Percentiles rank a stretch among this genome's conserved stretches.
Conservation (phyloP, 2,329 filamentous ascomycete genomes). For the Exophiala calicioides region DNA sequence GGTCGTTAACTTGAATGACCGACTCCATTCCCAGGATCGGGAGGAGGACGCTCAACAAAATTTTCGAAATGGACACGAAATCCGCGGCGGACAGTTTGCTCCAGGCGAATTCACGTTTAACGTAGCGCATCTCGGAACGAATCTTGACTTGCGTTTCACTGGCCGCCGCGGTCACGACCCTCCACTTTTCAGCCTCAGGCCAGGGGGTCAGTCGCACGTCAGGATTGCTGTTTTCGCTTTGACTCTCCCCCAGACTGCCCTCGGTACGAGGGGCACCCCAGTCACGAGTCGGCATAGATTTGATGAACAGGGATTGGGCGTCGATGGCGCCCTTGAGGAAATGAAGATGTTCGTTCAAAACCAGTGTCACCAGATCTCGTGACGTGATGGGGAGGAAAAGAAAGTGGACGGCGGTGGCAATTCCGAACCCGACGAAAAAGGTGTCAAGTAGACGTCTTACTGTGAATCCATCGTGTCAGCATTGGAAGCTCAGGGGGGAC, state of each 20-base stretch:
- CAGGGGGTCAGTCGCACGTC: slow-evolving; percentile 11
- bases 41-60: slow-evolving; percentile 20
- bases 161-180: slow-evolving; percentile 49
- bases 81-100: slow-evolving; percentile 69
- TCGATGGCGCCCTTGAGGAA: slow-evolving; percentile 58
- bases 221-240: slow-evolving; percentile 10
- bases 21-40: slow-evolving; percentile 17
- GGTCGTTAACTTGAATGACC: slow-evolving; percentile 17
- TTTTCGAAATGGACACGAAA: slow-evolving; percentile 56
- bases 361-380: slow-evolving; percentile 64
- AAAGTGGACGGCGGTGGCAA: slow-evolving; percentile 64
- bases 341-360: slow-evolving; percentile 58
- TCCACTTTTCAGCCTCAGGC: slow-evolving; percentile 36
- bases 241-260: slow-evolving; percentile 11
- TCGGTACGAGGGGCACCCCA: slow-evolving; percentile 45
- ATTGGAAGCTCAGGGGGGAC: not conserved
- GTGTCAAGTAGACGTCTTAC: slow-evolving; percentile 57
- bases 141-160: slow-evolving; percentile 66
- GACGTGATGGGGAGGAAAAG: slow-evolving; percentile 68
- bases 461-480: slow-evolving; percentile 35
- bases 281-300: slow-evolving; percentile 31
- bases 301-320: slow-evolving; percentile 66
- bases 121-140: slow-evolving; percentile 67
- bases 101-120: slow-evolving; percentile 71
- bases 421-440: slow-evolving; percentile 65